Conservation (phyloP, 1,139 yeast genomes). For the Spencermartinsiella ligniputridi region DNA sequence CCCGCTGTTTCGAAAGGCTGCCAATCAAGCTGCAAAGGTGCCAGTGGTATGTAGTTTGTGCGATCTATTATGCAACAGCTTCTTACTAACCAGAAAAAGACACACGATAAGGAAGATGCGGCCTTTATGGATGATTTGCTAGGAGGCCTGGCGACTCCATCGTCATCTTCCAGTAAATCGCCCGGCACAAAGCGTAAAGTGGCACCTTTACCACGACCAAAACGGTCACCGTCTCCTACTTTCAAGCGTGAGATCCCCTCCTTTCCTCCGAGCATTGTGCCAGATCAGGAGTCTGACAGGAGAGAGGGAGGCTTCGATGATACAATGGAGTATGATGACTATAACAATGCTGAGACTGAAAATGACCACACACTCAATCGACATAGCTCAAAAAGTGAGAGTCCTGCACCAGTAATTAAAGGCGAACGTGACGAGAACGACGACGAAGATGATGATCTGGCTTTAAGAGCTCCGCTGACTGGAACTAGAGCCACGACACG, state of each 20-base stretch:
- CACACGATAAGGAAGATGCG: constrained; percentile 25
- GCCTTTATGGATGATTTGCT: constrained; percentile 30
- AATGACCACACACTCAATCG: constrained; percentile 6
- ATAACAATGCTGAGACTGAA: constrained; percentile 5
- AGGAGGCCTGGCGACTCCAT: constrained; percentile 20
- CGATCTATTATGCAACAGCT: neutral
- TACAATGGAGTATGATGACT: constrained; percentile 9
- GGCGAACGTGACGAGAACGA: constrained; percentile 2
- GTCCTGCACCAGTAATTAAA: neutral
- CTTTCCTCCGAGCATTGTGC: constrained; percentile 1
- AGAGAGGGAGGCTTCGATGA: neutral
- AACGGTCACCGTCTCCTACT: constrained; percentile 11
- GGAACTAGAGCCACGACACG: neutral
- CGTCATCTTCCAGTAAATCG: constrained; percentile 2
- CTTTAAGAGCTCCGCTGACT: constrained; percentile 6
- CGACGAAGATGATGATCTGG: constrained; percentile 11
- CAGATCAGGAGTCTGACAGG: neutral
- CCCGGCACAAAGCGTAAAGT: constrained; percentile 11
- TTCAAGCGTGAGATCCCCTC: constrained; percentile 2
- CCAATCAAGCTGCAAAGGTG: constrained; percentile 17
- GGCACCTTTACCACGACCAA: constrained; percentile 2
- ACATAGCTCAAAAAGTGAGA: too few species aligned
- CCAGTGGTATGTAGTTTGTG: neutral
- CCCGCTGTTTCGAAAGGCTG: constrained; percentile 22
- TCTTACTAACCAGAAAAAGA: constrained; percentile 13